Percentiles rank a stretch among this genome's conserved stretches.
phyloP scores from a whole-genome alignment of 805 yeast species.

The Kuraishia ogatae region DNA sequence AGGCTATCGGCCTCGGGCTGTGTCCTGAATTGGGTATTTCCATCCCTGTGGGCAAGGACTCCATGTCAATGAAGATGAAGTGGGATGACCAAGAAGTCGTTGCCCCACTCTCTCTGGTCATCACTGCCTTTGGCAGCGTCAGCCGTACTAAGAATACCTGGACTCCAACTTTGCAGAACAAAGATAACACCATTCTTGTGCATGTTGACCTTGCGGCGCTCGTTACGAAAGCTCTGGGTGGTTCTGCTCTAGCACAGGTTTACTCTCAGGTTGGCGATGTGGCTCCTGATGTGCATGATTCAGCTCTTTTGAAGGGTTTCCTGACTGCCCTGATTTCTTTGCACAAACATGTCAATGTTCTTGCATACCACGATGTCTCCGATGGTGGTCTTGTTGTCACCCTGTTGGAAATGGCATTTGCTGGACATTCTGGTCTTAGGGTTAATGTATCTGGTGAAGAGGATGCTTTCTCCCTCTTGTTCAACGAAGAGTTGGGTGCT shows the following conservation, averaged over 20 bases:
- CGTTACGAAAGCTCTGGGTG: constrained; percentile 62
- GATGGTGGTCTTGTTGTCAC: constrained; percentile 94
- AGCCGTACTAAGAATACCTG: constrained; percentile 79
- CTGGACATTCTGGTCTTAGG: constrained; percentile 80
- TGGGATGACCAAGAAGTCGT: constrained; percentile 92
- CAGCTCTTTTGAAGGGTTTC: constrained; percentile 55
- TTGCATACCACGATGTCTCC: constrained; percentile 91
- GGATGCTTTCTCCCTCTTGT: constrained; percentile 37
- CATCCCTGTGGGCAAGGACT: constrained; percentile 97
- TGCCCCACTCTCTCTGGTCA: constrained; percentile 86
- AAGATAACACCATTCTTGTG: constrained; percentile 54
- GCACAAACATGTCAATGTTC: constrained; percentile 58
- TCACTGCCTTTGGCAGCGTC: constrained; percentile 91
- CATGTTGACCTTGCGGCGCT: constrained; percentile 70
- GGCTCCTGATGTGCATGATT: constrained; percentile 76
- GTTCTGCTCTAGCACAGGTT: constrained; percentile 92
- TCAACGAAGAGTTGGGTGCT: constrained; percentile 93
- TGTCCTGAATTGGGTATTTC: constrained; percentile 90
- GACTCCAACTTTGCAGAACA: constrained; percentile 75
- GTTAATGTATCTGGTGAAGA: constrained; percentile 34
- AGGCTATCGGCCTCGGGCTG: constrained; percentile 88
- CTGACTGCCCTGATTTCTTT: constrained; percentile 60
- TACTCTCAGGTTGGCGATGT: constrained; percentile 78
- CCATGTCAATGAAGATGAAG: constrained; percentile 98
- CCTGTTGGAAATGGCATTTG: constrained; percentile 91